Evolutionary conservation across 2,329 filamentous ascomycete genomes (phyloP).

Genomic region (Stachybotrys chlorohalonatus): DNA sequence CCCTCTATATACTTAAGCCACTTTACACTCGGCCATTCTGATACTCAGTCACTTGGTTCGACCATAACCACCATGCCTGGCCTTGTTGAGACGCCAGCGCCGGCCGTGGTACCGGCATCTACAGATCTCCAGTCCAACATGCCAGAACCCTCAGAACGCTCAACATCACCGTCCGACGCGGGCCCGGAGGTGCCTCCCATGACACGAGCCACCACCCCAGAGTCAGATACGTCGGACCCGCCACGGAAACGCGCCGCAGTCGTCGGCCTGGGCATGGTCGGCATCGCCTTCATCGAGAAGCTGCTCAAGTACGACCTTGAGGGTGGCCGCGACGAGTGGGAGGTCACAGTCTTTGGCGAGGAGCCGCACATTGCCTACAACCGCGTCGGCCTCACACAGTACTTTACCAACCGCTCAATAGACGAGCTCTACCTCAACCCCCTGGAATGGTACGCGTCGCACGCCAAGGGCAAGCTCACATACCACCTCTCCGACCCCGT

Average conservation of each 20-base stretch:
- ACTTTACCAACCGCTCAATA: slow-evolving; percentile 77
- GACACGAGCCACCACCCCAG: background rate
- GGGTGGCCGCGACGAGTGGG: slow-evolving; percentile 60
- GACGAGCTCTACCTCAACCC: slow-evolving; percentile 87
- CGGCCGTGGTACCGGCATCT: background rate
- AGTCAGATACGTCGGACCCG: background rate
- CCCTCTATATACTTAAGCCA: background rate
- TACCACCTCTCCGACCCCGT: slow-evolving; percentile 70
- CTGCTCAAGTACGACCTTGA: slow-evolving; percentile 75
- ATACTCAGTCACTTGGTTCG: background rate
- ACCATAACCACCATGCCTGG: background rate
- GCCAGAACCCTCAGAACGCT: background rate
- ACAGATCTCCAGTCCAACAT: background rate
- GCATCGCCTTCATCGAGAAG: slow-evolving; percentile 84
- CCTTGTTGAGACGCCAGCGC: background rate
- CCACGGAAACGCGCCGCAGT: slow-evolving; percentile 61
- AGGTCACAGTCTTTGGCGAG: slow-evolving; percentile 79
- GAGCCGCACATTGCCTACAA: slow-evolving; percentile 86
- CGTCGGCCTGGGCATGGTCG: slow-evolving; percentile 87
- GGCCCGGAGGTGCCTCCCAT: background rate
- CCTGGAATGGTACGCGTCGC: slow-evolving; percentile 50
- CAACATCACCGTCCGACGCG: background rate
- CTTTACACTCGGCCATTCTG: too few species aligned
- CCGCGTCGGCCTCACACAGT: slow-evolving; percentile 78
- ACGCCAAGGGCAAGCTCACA: slow-evolving; percentile 20